Evolutionary conservation across 2,329 filamentous ascomycete genomes (phyloP).

Genomic region (Colletotrichum spaethianum): DNA sequence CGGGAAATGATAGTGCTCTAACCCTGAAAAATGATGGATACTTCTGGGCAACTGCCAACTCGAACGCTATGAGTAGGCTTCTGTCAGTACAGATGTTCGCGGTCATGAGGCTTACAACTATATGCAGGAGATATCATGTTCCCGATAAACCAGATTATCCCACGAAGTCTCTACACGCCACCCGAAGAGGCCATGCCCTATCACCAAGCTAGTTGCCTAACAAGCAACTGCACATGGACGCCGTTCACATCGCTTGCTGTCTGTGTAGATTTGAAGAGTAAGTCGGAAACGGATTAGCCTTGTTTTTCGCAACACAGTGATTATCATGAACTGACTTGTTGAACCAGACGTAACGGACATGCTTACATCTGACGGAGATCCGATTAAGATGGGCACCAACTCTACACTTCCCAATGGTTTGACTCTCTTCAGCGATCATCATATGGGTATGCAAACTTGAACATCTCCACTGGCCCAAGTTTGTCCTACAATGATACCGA

Average conservation of each 20-base stretch:
- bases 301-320: rapidly evolving
- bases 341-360: constrained; percentile 2
- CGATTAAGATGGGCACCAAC: not conserved
- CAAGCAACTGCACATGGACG: constrained; percentile 29
- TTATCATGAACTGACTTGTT: too few relatives aligned
- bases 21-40: not conserved
- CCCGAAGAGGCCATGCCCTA: constrained; percentile 7
- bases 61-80: not conserved
- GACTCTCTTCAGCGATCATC: not conserved
- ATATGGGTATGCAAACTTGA: constrained; percentile 7
- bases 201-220: constrained; percentile 16
- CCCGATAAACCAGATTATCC: constrained; percentile 21
- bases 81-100: too few relatives aligned
- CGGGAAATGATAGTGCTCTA: not conserved
- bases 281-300: not conserved
- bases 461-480: constrained; percentile 19
- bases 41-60: constrained; percentile 24
- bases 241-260: constrained; percentile 21
- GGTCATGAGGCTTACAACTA: not conserved
- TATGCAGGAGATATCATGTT: constrained; percentile 20
- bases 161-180: constrained; percentile 12
- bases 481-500: constrained; percentile 9
- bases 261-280: constrained; percentile 27
- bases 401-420: constrained; percentile 20
- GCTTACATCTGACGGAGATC: not conserved